Conservation (phyloP, 169 alveolate species). For the Eimeria praecox region DNA sequence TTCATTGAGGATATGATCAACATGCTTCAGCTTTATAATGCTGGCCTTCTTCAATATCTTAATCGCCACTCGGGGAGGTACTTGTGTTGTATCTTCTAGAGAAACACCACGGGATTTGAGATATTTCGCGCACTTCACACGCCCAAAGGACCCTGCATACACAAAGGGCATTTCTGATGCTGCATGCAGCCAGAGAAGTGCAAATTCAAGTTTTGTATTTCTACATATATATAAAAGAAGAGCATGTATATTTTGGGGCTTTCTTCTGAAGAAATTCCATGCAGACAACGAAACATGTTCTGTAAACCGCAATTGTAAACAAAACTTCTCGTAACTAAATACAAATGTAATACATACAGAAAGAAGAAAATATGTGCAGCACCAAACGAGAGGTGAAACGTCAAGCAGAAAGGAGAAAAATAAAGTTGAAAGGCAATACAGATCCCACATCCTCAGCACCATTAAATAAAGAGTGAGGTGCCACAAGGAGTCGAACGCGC, state of each 20-base stretch:
- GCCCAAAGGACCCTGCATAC: slow-evolving; percentile 80
- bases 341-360: background rate
- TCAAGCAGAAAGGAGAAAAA: background rate
- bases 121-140: slow-evolving; percentile 78
- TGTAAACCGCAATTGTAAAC: background rate
- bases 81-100: slow-evolving; percentile 66
- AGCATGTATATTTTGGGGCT: background rate
- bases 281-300: background rate
- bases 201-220: background rate
- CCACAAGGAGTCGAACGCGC: no score
- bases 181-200: background rate
- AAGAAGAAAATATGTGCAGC: background rate
- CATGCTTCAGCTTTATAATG: slow-evolving; percentile 87
- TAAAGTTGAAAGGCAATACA: background rate
- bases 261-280: background rate
- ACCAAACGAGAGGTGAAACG: background rate
- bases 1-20: slow-evolving; percentile 96
- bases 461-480: no score
- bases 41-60: slow-evolving; percentile 87
- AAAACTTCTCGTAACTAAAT: background rate
- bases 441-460: background rate
- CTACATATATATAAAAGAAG: background rate
- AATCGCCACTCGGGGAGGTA: slow-evolving; percentile 84
- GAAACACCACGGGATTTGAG: slow-evolving; percentile 39
- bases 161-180: background rate